These are phyloP conservation scores for Talaromyces sp. DNA, from an alignment of 2,329 filamentous ascomycete species.

Conservation along the genomic window DNA sequence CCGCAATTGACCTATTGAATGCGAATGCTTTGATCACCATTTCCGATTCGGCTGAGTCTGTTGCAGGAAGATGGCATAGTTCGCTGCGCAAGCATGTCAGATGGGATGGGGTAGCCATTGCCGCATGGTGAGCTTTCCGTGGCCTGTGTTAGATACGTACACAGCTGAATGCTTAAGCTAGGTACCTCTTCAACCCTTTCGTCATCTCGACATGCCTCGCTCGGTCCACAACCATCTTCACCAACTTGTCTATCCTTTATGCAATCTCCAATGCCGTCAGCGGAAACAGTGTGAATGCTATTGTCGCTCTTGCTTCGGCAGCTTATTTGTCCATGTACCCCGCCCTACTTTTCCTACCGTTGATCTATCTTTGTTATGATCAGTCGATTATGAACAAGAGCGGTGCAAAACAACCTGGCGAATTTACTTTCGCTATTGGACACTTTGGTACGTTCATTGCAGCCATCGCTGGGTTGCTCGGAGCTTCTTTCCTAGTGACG, in stretches of 20 bases:
- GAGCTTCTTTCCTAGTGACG: constrained; percentile 70
- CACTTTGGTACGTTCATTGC: constrained; percentile 55
- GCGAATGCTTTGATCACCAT: constrained; percentile 77
- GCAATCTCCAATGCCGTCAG: constrained; percentile 77
- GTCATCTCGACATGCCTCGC: constrained; percentile 88
- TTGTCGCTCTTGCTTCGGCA: constrained; percentile 82
- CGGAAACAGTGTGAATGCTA: constrained; percentile 70
- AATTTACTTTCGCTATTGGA: constrained; percentile 52
- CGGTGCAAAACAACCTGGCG: constrained; percentile 28
- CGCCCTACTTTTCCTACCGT: constrained; percentile 76
- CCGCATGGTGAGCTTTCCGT: constrained; percentile 62
- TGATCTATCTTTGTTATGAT: constrained; percentile 79
- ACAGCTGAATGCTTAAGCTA: constrained; percentile 37
- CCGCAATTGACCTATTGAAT: constrained; percentile 74
- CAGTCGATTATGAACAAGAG: constrained; percentile 31
- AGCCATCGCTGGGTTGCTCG: constrained; percentile 63
- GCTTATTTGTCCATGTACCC: constrained; percentile 93
- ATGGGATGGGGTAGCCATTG: constrained; percentile 73
- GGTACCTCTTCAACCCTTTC: constrained; percentile 92
- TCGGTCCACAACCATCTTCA: constrained; percentile 84
- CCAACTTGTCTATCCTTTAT: constrained; percentile 80
- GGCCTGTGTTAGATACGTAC: not conserved
- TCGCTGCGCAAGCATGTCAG: constrained; percentile 72
- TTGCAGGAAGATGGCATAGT: constrained; percentile 70
- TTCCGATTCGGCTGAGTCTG: constrained; percentile 75